These are phyloP conservation scores for Fennellomyces sp. DNA, from an alignment of 371 early-diverging fungal genomes.

Conservation along the genomic window DNA sequence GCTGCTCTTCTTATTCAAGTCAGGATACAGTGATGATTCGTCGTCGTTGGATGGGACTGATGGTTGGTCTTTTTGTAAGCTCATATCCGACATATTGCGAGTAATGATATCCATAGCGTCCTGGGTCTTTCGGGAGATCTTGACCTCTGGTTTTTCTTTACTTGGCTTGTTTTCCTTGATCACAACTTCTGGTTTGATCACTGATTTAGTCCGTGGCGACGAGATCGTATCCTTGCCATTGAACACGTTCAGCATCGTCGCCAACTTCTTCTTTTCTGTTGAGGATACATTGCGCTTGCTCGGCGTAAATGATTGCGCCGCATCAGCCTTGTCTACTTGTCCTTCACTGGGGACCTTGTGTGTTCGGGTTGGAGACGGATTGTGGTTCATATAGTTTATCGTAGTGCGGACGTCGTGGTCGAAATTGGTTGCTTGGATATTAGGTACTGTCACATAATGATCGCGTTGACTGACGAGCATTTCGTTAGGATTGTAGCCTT, in stretches of 20 bases:
- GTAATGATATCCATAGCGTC: constrained; percentile 15
- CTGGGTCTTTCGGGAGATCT: not conserved
- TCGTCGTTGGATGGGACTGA: not conserved
- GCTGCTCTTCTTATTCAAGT: not conserved
- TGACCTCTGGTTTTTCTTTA: not conserved
- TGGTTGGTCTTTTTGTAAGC: not conserved
- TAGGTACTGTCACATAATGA: constrained; percentile 30
- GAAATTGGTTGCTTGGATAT: constrained; percentile 16
- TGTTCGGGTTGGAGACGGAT: not conserved
- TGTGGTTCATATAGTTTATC: constrained; percentile 27
- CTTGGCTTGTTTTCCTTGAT: not conserved
- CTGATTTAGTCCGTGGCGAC: not conserved
- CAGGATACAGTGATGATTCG: not conserved
- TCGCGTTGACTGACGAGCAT: constrained; percentile 26
- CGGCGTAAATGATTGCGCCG: constrained; percentile 16
- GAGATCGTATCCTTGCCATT: not conserved
- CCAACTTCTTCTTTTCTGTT: constrained; percentile 31
- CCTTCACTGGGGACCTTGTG: constrained; percentile 10
- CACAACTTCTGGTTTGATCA: too few relatives aligned
- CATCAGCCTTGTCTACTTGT: constrained; percentile 18
- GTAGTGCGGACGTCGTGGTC: constrained; percentile 28
- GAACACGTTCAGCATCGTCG: constrained; percentile 30
- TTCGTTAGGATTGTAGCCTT: not conserved
- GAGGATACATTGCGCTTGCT: constrained; percentile 7
- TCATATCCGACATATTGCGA: constrained; percentile 12